A percentile compares a stretch with the other conserved stretches of the same genome.
These are phyloP conservation scores for Cnidoscolus chayamansa DNA, from an alignment of 441 rosid species.

Conservation along the genomic window DNA sequence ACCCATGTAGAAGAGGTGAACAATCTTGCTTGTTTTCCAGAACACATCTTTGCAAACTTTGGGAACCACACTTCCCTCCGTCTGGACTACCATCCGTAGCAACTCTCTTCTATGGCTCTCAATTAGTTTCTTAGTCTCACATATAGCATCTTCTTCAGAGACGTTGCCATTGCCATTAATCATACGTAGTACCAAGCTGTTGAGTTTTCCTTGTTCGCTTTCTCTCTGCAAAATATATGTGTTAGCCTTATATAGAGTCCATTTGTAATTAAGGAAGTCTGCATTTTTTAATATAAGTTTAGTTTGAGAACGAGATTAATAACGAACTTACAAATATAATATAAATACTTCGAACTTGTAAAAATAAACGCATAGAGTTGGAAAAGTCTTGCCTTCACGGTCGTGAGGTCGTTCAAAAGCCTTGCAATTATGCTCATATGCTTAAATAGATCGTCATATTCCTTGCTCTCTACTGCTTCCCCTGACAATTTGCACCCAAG, in stretches of 20 bases:
- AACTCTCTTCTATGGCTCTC: conserved; percentile 44
- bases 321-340: no score
- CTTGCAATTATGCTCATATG: conserved; percentile 41
- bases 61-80: conserved; percentile 46
- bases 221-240: conserved; percentile 49
- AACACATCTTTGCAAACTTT: conserved; percentile 61
- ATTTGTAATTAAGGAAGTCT: no score
- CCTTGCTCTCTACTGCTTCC: conserved; percentile 33
- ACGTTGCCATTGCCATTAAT: conserved; percentile 26
- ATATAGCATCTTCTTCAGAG: conserved; percentile 37
- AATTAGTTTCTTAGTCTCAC: conserved; percentile 28
- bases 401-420: conserved; percentile 35
- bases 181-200: conserved; percentile 48
- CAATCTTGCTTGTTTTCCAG: conserved; percentile 65
- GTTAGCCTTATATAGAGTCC: background rate
- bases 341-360: no score
- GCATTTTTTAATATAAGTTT: no score
- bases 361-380: no score
- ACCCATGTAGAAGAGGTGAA: conserved; percentile 61
- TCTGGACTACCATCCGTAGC: conserved; percentile 46
- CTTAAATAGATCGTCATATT: conserved; percentile 40
- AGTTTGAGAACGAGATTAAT: no score
- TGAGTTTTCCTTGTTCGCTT: conserved; percentile 55
- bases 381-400: conserved; percentile 29
- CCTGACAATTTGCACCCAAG: conserved; percentile 54